Conservation (phyloP, 164 flowering plant species). For the Aristolochia fimbriata region DNA sequence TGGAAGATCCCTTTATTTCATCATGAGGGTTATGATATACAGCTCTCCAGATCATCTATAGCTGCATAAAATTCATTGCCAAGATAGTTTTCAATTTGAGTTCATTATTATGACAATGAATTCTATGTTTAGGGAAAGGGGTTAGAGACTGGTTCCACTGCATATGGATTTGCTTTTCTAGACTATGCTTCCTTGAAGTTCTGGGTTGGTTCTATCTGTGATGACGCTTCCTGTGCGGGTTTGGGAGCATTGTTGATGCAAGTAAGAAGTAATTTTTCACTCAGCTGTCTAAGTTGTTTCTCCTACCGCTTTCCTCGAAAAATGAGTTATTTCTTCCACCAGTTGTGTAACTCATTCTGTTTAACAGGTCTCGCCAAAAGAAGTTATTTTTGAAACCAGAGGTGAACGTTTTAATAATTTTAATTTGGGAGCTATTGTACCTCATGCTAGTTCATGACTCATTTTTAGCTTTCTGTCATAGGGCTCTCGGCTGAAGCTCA, state of each 20-base stretch:
- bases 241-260: slow-evolving; percentile 91
- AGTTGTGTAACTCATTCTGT: slow-evolving; percentile 9
- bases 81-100: no score
- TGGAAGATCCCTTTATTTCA: no score
- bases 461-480: slow-evolving; percentile 16
- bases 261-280: slow-evolving; percentile 26
- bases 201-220: slow-evolving; percentile 84
- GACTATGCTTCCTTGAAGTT: slow-evolving; percentile 82
- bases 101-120: no score
- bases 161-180: slow-evolving; percentile 89
- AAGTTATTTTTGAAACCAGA: slow-evolving; percentile 63
- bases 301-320: no score
- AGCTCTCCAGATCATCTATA: neutral
- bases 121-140: slow-evolving; percentile 5
- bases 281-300: neutral
- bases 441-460: neutral
- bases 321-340: neutral
- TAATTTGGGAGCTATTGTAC: neutral
- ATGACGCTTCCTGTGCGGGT: slow-evolving; percentile 84
- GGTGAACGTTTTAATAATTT: slow-evolving; percentile 31
- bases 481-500: slow-evolving; percentile 82
- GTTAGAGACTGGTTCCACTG: slow-evolving; percentile 17
- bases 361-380: slow-evolving; percentile 73
- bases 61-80: no score
- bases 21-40: neutral